Percentiles rank a stretch among this genome's conserved stretches.
Conservation (phyloP, 495 filamentous ascomycete species). For the Hypoxylon lienhwacheense region DNA sequence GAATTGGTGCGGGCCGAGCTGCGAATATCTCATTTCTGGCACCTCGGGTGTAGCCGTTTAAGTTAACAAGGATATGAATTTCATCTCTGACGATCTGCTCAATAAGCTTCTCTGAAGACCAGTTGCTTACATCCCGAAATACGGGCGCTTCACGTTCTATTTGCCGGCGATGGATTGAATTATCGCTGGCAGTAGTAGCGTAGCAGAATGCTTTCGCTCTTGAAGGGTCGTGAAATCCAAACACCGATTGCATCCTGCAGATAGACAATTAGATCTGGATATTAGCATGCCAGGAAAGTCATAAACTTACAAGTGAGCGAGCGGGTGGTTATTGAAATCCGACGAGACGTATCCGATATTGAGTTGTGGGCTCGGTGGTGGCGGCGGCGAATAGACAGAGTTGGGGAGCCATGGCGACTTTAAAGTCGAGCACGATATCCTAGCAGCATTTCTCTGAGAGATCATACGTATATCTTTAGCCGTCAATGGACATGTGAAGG, state of each 20-base stretch:
- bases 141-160: conserved; percentile 94
- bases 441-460: conserved; percentile 89
- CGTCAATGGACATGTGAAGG: conserved; percentile 92
- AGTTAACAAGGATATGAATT: conserved; percentile 94
- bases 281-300: neutral
- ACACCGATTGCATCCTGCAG: conserved; percentile 90
- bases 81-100: conserved; percentile 88
- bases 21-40: conserved; percentile 98
- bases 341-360: conserved; percentile 96
- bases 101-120: conserved; percentile 84
- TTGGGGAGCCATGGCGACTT: conserved; percentile 81
- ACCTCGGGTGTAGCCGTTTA: conserved; percentile 96
- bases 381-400: conserved; percentile 79
- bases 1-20: conserved; percentile 89
- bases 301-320: conserved; percentile 73
- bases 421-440: conserved; percentile 88
- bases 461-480: conserved; percentile 94
- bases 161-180: conserved; percentile 86
- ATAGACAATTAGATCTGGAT: conserved; percentile 2
- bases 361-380: conserved; percentile 78
- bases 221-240: conserved; percentile 78
- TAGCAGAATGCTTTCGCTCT: conserved; percentile 89
- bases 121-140: conserved; percentile 85
- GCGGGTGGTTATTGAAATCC: conserved; percentile 98
- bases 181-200: conserved; percentile 92